These are phyloP conservation scores for Multifurca ochricompacta DNA, from an alignment of 768 basidiomycete species.

Conservation along the genomic window DNA sequence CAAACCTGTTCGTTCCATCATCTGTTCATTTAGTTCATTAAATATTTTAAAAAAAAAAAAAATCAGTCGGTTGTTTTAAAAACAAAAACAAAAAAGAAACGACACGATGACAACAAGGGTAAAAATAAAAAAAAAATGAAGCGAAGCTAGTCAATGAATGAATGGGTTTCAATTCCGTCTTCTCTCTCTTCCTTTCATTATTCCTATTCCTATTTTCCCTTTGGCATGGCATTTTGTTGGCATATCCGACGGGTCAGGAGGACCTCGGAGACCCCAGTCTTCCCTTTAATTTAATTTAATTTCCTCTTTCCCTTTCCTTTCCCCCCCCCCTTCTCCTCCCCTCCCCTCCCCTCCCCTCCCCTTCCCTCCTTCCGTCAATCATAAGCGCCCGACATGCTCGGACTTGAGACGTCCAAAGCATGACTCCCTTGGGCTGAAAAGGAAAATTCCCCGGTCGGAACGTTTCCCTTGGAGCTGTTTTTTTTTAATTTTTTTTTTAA, in stretches of 20 bases:
- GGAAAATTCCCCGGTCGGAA: slow-evolving; percentile 16
- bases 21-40: no score
- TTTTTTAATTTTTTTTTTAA: neutral
- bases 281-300: neutral
- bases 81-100: no score
- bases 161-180: no score
- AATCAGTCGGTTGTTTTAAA: neutral
- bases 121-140: no score
- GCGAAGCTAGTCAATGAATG: no score
- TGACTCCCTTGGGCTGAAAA: neutral
- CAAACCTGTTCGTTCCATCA: no score
- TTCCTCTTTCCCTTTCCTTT: neutral
- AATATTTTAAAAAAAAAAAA: neutral
- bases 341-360: neutral
- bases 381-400: slow-evolving; percentile 12
- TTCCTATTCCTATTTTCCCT: no score
- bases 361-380: no score
- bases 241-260: neutral
- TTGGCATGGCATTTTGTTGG: no score
- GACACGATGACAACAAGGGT: no score
- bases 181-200: no score
- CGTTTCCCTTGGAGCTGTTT: slow-evolving; percentile 2
- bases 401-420: slow-evolving; percentile 2
- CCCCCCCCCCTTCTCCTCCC: neutral
- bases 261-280: slow-evolving; percentile 10